These are phyloP conservation scores for Suillus paluster DNA, from an alignment of 768 basidiomycete species.

Conservation along the genomic window DNA sequence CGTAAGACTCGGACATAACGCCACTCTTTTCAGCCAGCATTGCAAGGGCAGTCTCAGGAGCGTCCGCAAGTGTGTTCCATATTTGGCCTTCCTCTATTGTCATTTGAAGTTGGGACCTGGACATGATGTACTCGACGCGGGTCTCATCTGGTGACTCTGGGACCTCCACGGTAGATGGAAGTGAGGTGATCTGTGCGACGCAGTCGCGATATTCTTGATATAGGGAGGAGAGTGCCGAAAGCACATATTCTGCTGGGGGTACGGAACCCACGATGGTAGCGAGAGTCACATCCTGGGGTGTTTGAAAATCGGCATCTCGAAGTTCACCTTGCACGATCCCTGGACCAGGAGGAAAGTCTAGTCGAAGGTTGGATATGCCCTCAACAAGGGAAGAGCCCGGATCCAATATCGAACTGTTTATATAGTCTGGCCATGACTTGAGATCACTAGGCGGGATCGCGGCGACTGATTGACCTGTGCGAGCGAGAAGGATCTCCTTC, in stretches of 20 bases:
- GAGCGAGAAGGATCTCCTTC: conserved; percentile 6
- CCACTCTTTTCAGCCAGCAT: conserved; percentile 55
- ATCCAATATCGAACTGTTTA: background rate
- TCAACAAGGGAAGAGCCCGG: background rate
- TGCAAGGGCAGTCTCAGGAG: conserved; percentile 26
- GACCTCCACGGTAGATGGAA: conserved; percentile 36
- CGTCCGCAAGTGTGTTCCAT: conserved; percentile 51
- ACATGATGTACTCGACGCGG: conserved; percentile 52
- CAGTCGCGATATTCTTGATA: conserved; percentile 56
- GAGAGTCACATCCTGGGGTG: background rate
- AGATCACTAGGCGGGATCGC: background rate
- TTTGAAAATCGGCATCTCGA: conserved; percentile 4
- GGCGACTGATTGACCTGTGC: conserved; percentile 6
- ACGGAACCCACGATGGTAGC: background rate
- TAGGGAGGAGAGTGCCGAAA: conserved; percentile 45
- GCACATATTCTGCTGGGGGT: conserved; percentile 33
- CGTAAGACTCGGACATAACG: conserved; percentile 65
- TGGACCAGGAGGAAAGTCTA: background rate
- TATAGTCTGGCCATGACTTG: background rate
- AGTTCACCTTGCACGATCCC: background rate
- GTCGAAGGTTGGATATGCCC: background rate
- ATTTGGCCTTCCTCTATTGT: conserved; percentile 62
- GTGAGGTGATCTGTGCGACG: conserved; percentile 46
- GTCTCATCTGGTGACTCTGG: conserved; percentile 34
- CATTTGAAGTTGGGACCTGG: conserved; percentile 65